A percentile compares a stretch with the other conserved stretches of the same genome.
Evolutionary conservation across 805 yeast species (phyloP).

Genomic region (Ogataea pilisensis): DNA sequence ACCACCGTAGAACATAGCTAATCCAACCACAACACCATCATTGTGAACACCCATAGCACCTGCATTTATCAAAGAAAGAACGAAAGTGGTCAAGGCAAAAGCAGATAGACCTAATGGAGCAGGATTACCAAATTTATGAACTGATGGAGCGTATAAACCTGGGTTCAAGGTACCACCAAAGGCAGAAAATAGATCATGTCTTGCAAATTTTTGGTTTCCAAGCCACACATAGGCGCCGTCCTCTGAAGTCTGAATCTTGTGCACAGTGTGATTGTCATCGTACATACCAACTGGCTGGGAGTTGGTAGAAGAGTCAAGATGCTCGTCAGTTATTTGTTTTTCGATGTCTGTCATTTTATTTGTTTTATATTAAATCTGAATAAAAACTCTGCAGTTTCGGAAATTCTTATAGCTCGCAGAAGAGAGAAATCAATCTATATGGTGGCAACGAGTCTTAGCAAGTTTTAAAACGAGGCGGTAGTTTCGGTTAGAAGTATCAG

Average conservation of each 20-base stretch:
- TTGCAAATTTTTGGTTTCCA: constrained; percentile 67
- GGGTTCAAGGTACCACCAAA: constrained; percentile 85
- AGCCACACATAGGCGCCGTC: constrained; percentile 65
- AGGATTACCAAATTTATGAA: constrained; percentile 65
- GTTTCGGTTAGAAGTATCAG: too few species aligned
- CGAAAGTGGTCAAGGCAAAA: constrained; percentile 66
- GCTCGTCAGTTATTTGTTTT: constrained; percentile 18
- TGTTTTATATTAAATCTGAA: too few species aligned
- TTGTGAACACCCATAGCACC: constrained; percentile 65
- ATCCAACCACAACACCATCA: constrained; percentile 58
- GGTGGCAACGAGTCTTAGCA: too few species aligned
- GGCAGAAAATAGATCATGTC: constrained; percentile 55
- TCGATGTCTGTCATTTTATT: constrained; percentile 15
- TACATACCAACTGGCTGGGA: constrained; percentile 24
- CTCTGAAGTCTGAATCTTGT: constrained; percentile 40
- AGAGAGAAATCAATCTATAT: too few species aligned
- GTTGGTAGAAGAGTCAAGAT: constrained; percentile 9
- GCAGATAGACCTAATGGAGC: constrained; percentile 73
- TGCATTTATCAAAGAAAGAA: constrained; percentile 57
- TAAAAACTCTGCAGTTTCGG: too few species aligned
- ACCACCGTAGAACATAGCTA: constrained; percentile 72
- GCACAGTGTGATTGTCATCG: constrained; percentile 14
- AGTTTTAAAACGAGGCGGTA: too few species aligned
- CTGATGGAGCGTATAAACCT: constrained; percentile 55
- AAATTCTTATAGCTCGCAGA: too few species aligned